These are phyloP conservation scores for Globisporangium heterothallicum DNA, from an alignment of 352 stramenopile species.

Conservation along the genomic window DNA sequence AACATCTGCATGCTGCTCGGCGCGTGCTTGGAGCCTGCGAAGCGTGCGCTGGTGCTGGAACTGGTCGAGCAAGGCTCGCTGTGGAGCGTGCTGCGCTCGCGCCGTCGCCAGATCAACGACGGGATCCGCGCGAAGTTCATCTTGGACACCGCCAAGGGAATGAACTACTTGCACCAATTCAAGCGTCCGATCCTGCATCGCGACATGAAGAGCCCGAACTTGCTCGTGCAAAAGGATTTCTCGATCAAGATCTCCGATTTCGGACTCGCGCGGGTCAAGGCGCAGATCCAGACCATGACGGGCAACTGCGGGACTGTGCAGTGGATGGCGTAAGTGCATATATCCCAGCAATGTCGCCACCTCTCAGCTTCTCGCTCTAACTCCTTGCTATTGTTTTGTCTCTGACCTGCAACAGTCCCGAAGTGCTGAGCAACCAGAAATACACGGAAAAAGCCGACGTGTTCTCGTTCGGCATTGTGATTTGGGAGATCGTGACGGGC, in stretches of 20 bases:
- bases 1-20: conserved; percentile 97
- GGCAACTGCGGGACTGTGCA: conserved; percentile 87
- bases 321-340: conserved; percentile 88
- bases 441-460: conserved; percentile 94
- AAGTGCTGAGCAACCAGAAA: conserved; percentile 86
- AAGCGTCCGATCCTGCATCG: conserved; percentile 83
- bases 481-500: conserved; percentile 92
- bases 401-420: conserved; percentile 34
- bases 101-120: conserved; percentile 33
- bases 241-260: conserved; percentile 92
- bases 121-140: conserved; percentile 55
- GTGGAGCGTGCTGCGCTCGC: conserved; percentile 85
- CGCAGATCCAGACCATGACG: conserved; percentile 90
- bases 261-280: conserved; percentile 88
- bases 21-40: conserved; percentile 89
- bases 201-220: conserved; percentile 89
- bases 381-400: conserved; percentile 9
- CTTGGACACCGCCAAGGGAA: conserved; percentile 74
- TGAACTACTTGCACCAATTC: conserved; percentile 87
- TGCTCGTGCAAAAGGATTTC: conserved; percentile 81
- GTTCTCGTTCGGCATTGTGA: conserved; percentile 91
- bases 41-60: conserved; percentile 95
- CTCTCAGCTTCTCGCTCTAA: neutral
- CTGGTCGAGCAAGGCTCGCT: conserved; percentile 90
- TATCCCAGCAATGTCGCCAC: no score